Percentiles rank a stretch among this genome's conserved stretches.
Conservation (phyloP, 176 grass and related monocot species). For the Rhynchospora tenuis region DNA sequence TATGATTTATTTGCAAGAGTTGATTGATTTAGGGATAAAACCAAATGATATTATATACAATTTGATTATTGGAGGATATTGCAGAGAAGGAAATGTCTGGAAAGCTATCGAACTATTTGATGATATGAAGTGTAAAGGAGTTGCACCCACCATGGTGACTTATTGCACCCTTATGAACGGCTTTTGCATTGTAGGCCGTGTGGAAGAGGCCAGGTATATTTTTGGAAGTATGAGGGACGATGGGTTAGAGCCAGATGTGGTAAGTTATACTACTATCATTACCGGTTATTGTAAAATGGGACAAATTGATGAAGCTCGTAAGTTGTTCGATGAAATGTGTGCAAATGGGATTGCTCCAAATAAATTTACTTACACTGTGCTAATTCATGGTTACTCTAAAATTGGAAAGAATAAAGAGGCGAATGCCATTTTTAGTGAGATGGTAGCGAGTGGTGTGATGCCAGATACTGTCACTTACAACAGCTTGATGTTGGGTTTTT, state of each 20-base stretch:
- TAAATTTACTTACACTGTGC: conserved; percentile 71
- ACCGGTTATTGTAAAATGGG: conserved; percentile 66
- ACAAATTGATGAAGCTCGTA: conserved; percentile 66
- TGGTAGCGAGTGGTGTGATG: conserved; percentile 55
- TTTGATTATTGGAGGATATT: conserved; percentile 75
- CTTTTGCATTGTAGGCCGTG: conserved; percentile 56
- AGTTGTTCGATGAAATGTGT: conserved; percentile 63
- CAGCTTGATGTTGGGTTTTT: conserved; percentile 44
- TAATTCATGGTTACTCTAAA: conserved; percentile 78
- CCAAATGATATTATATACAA: conserved; percentile 74
- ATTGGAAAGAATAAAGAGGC: conserved; percentile 53
- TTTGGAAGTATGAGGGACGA: conserved; percentile 41
- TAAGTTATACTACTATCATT: conserved; percentile 75
- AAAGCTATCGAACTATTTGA: conserved; percentile 54
- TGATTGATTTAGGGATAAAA: conserved; percentile 52
- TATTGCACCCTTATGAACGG: conserved; percentile 72
- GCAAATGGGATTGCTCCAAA: conserved; percentile 57
- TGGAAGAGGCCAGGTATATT: conserved; percentile 66
- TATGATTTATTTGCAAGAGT: conserved; percentile 48
- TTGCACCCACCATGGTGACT: conserved; percentile 58
- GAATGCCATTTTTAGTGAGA: conserved; percentile 64
- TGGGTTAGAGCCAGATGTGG: conserved; percentile 48
- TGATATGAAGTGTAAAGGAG: conserved; percentile 61
- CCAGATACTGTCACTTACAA: conserved; percentile 71
- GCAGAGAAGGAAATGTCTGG: conserved; percentile 61